Base-by-base conservation (phyloP, 495 filamentous ascomycete genomes). In the Annulohypoxylon maeteangense region DNA sequence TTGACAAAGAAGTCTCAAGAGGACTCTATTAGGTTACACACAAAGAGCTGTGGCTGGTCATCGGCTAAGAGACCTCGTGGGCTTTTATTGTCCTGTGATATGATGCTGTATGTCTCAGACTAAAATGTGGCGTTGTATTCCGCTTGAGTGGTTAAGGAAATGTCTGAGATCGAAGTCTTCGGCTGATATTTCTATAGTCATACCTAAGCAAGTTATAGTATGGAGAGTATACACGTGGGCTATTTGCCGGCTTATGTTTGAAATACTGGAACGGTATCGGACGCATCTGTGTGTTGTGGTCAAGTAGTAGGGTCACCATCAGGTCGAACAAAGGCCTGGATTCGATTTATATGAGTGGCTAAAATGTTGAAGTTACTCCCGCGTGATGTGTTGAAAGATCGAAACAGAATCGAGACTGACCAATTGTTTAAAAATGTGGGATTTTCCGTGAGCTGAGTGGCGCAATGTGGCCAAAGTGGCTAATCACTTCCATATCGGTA, bases 401-500 rank as follows among this genome's bases (percentile, higher is more conserved):
- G 40, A 29, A 10, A 27, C 25, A 32, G 32, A 53, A 48, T 62
- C 42, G 23, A 36, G 58, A 67, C 62, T 58, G 66, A 72, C 65
- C 40, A 58, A 54, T 63, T 60, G 47, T 54, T 48, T 25, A 25
- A 29, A 64, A 64, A 72, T 72, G 69, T 72, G 69, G 62, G 23
- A 62, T 54, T 58, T 62, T 62, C 29, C 65, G 65, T 61, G 62
- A 38, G 56, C 14, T 64, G n/a, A 25, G 68, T 61, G 68, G 55
- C 55, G 60, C 38, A 65, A 70, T 48, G 57, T 68, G 57, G 56
- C 45, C 32, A 47, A 34, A 20, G 57, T 62, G 45, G 53, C 29
- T 56, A 27, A 64, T 64, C 48, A 64, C 36, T 55, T 54, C 61
- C 61, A 23, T 42, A 64, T 64, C 48, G 10, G 47, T 29, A 29